Evolutionary conservation across 495 filamentous ascomycete species (phyloP), one percentile per base, ranked within the genome.

Genomic region (Penicillium nucicola): DNA sequence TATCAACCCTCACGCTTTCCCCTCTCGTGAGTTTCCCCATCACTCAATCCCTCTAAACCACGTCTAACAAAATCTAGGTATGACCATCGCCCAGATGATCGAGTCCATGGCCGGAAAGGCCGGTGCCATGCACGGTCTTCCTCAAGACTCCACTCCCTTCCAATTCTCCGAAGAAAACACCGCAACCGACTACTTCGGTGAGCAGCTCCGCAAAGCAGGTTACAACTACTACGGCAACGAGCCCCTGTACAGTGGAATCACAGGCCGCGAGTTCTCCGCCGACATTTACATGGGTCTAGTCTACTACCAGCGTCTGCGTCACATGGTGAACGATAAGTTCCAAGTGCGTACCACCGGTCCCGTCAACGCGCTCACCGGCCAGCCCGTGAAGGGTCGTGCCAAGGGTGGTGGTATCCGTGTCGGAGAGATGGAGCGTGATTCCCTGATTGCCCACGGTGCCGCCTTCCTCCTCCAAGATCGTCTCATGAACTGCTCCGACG

Each of bases 301-400:
- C 49, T 96, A 96, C 77, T 98, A 98, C 78, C 93, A 98, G 67
- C 85, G 93, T 63, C 78, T 98, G 42, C 80, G 93, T 63, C 93
- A 98, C 83, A 98, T 98, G 93, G 93, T 98, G 17, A 96, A 96
- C 78, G 93, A 98, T 69, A 98, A 98, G 70, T 98, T 90, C 81
- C 93, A 98, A 70, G 93, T 97, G 49, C 84, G 93, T 65, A 97
- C 93, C 2, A 98, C 93, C 0, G 93, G 93, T 30, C 90, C 88
- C 25, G 86, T 97, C 38, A 90, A 89, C 44, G 76, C 83, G 18
- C 79, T 95, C 19, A 97, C 92, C 7, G 93, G 95, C 28, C 93
- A 98, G 67, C 93, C 93, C 20, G 91, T 97, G 73, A 96, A 98
- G 76, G 93, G 93, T 50, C 79, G 92, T 62, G 90, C 90, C 62